Percentiles rank a stretch among this genome's conserved stretches.
phyloP scores from a whole-genome alignment of 2,329 filamentous ascomycete species.

The Colletotrichum falcatum region DNA sequence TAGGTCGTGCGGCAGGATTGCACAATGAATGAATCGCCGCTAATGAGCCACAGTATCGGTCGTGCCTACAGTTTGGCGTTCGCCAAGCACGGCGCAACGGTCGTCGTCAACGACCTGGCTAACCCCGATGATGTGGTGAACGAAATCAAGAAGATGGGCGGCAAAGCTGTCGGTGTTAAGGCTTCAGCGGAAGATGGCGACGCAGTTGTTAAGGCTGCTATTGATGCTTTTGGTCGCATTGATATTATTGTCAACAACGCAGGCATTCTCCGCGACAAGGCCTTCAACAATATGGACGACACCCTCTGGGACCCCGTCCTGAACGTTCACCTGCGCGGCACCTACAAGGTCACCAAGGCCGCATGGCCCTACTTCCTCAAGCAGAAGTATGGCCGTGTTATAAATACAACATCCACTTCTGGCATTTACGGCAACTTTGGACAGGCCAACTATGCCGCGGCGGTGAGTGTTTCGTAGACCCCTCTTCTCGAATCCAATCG shows the following conservation, averaged over 20 bases:
- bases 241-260: slow-evolving; percentile 99
- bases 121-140: slow-evolving; percentile 91
- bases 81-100: slow-evolving; percentile 82
- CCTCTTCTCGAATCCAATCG: background rate
- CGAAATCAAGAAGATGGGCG: slow-evolving; percentile 91
- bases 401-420: slow-evolving; percentile 97
- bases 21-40: slow-evolving; percentile 15
- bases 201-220: slow-evolving; percentile 88
- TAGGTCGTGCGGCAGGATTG: slow-evolving; percentile 50
- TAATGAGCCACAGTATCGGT: slow-evolving; percentile 72
- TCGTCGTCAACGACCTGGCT: slow-evolving; percentile 96
- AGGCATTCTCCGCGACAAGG: slow-evolving; percentile 97
- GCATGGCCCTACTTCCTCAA: slow-evolving; percentile 98
- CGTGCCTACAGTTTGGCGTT: slow-evolving; percentile 91
- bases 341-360: slow-evolving; percentile 96
- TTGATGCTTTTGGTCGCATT: slow-evolving; percentile 92
- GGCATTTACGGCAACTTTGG: slow-evolving; percentile 99
- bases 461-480: slow-evolving; percentile 64
- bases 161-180: slow-evolving; percentile 92
- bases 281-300: slow-evolving; percentile 97
- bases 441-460: slow-evolving; percentile 96
- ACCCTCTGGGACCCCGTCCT: slow-evolving; percentile 92
- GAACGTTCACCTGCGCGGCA: slow-evolving; percentile 92
- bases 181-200: slow-evolving; percentile 95
- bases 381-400: slow-evolving; percentile 96